Evolutionary conservation across 2,329 filamentous ascomycete species (phyloP), one percentile per base, ranked within the genome.

Genomic region (Pseudonectria foliicola): DNA sequence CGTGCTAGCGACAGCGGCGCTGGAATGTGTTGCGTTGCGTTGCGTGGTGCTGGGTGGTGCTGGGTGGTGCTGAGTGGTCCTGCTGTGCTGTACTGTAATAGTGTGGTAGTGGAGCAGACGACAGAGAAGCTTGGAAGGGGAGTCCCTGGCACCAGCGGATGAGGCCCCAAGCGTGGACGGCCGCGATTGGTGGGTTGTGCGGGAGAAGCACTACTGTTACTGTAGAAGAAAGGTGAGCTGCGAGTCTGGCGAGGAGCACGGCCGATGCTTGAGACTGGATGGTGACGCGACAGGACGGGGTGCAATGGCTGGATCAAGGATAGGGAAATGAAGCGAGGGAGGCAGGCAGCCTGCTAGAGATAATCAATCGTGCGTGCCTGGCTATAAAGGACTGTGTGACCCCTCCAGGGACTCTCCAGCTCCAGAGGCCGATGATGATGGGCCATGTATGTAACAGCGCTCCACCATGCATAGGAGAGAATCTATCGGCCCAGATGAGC

Each of bases 141-240:
- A 41, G 44, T 50, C 39, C 46, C 42, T 46, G 45, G 26, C 18
- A 27, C 43, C 39, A 45, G 42, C 32, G 34, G 38, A 45, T 42
- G 40, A 43, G 38, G 37, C 40, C 38, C 38, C 40, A 49, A 47
- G 56, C 55, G 56, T 59, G 56, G 53, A 52, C 36, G 45, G 28
- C 41, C 38, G 36, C 47, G 50, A 59, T 59, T 59, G 56, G 56
- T 46, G 42, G 39, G 41, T 32, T 29, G 46, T 37, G 34, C 15
- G 27, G 36, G 29, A 43, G 37, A 34, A 27, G 34, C 34, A 45
- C 38, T 37, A 37, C 34, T 39, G 36, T 31, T 27, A 40, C 35
- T 28, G n/a, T n/a, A 13, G 31, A 15, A 27, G 25, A 15, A 31
- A 41, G 28, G 35, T 27, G 27, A 28, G 29, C 16, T 30, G 33